Evolutionary conservation across 2,329 filamentous ascomycete species (phyloP), one percentile per base, ranked within the genome.

Genomic region (Paraphaeosphaeria minitans): DNA sequence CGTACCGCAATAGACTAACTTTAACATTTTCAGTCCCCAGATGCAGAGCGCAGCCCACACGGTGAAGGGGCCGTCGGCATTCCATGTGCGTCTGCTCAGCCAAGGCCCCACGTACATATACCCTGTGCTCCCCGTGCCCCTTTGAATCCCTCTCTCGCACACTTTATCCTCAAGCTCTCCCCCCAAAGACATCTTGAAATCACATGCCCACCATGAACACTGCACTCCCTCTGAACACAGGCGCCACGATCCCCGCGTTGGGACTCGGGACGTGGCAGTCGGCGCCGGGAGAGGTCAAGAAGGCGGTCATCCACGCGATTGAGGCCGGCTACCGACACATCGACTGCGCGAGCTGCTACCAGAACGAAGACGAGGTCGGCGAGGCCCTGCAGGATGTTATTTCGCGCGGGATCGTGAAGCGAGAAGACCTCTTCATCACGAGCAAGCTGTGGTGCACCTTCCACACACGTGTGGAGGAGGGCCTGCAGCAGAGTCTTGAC

Each of bases 391-490:
- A 87, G 73, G 87, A 90, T 56, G 91, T 89, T 31, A 87, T 94
- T 70, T 82, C 80, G 27, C 80, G 86, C 5, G 91, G 91, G 24
- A 81, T 85, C 61, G 81, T 90, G 68, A 90, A 89, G 83, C 85
- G 92, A 61, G 85, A 90, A 74, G 90, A 96, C 58, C 79, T 96
- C 61, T 96, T 95, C 79, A 86, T 96, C 59, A 90, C 91, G 55
- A 92, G 88, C 70, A 96, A 96, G 83, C 84, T 93, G 39, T 96
- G 92, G 90, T 89, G 87, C 71, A 92, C 90, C 52, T 93, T 90
- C 80, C 88, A 89, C 76, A 86, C 85, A 31, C 83, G 88, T 7
- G 87, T 87, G 6, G 87, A 90, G 77, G 80, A 89, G 68, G 87
- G 84, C 37, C 82, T 95, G 37, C 86, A 92, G 64, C 87, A 89